A percentile compares a stretch with the other conserved stretches of the same genome.
Conservation (phyloP, 108 stramenopile species). For the Fragilaria crotonensis region DNA sequence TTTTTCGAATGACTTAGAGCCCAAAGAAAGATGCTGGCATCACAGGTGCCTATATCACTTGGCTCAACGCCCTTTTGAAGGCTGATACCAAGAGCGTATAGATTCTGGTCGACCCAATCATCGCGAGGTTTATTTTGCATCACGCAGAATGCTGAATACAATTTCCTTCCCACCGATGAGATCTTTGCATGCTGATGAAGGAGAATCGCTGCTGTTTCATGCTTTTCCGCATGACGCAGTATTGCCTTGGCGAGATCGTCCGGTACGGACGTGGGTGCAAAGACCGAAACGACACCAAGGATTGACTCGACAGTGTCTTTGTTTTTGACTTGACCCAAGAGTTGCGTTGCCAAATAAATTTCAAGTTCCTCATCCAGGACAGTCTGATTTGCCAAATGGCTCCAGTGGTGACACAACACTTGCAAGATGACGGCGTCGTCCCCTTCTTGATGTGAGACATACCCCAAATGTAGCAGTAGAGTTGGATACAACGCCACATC, state of each 20-base stretch:
- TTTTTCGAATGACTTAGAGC: neutral
- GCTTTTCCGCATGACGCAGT: no score
- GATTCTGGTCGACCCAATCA: no score
- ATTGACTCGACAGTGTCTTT: neutral
- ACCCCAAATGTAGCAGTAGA: neutral
- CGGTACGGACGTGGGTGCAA: no score
- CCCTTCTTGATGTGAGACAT: neutral
- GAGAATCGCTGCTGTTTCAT: no score
- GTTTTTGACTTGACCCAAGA: neutral
- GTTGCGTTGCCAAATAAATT: neutral
- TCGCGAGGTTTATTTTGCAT: no score
- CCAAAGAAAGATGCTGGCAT: neutral
- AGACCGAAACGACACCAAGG: neutral
- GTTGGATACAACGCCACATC: neutral
- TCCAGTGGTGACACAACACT: neutral
- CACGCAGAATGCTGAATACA: no score
- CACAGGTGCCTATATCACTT: neutral
- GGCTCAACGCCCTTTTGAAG: no score
- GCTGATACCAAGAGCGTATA: no score
- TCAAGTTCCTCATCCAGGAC: neutral
- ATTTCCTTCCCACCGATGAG: no score
- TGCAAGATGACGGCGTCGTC: neutral
- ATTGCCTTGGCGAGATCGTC: no score
- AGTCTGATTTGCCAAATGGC: neutral
- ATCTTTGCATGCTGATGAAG: no score